These are phyloP conservation scores for Hypoxylon sp. DNA, from an alignment of 2,329 filamentous ascomycete genomes.

Conservation along the genomic window DNA sequence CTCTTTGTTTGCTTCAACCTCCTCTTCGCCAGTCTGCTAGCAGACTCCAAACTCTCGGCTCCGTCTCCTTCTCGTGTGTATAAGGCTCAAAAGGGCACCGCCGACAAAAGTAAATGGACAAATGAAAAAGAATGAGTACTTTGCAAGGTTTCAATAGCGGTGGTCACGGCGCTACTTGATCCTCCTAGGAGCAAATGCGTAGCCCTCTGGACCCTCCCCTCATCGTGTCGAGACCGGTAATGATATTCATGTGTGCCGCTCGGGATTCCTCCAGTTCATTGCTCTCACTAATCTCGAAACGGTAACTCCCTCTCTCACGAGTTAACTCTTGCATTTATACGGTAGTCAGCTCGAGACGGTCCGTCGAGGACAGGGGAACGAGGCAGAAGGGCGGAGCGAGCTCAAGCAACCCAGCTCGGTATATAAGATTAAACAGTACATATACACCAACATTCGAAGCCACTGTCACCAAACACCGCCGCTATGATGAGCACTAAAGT, in stretches of 20 bases:
- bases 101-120: slow-evolving; percentile 30
- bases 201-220: slow-evolving; percentile 14
- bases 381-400: slow-evolving; percentile 30
- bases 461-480: slow-evolving; percentile 66
- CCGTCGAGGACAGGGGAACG: slow-evolving; percentile 29
- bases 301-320: slow-evolving; percentile 20
- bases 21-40: slow-evolving; percentile 33
- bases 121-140: slow-evolving; percentile 40
- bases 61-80: slow-evolving; percentile 9
- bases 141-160: slow-evolving; percentile 24
- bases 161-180: slow-evolving; percentile 17
- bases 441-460: slow-evolving; percentile 64
- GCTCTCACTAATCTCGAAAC: slow-evolving; percentile 18
- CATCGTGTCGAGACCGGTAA: slow-evolving; percentile 19
- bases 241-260: slow-evolving; percentile 25
- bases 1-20: slow-evolving; percentile 16
- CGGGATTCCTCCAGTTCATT: slow-evolving; percentile 13
- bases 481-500: slow-evolving; percentile 60
- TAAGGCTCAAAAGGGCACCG: slow-evolving; percentile 22
- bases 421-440: slow-evolving; percentile 66
- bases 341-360: slow-evolving; percentile 22
- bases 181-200: slow-evolving; percentile 29
- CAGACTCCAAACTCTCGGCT: slow-evolving; percentile 30
- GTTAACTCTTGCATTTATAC: slow-evolving; percentile 20
- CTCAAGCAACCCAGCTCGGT: slow-evolving; percentile 48